These are phyloP conservation scores for Boletus eberwhitei DNA, from an alignment of 768 basidiomycete species.

Conservation along the genomic window DNA sequence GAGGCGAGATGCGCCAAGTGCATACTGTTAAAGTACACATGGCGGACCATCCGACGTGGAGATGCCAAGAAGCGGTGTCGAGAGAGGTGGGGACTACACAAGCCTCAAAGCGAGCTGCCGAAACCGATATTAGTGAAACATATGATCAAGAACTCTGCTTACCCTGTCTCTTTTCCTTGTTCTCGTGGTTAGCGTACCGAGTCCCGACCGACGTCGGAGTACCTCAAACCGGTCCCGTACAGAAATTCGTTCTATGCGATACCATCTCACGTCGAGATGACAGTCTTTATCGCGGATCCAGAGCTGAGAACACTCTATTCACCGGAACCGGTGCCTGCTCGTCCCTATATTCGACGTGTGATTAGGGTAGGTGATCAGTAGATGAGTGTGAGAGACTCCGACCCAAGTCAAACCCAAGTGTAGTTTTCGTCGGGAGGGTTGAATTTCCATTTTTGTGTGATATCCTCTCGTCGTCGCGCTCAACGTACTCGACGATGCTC, in stretches of 20 bases:
- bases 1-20: neutral
- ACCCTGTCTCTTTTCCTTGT: neutral
- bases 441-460: slow-evolving; percentile 4
- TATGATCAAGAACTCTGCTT: neutral
- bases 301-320: slow-evolving; percentile 1
- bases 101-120: slow-evolving; percentile 4
- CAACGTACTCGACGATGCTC: slow-evolving; percentile 42
- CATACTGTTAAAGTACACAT: slow-evolving; percentile 6
- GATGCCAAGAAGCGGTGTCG: slow-evolving; percentile 9
- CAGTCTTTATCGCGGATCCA: slow-evolving; percentile 14
- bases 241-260: slow-evolving; percentile 3
- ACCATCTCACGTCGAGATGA: slow-evolving; percentile 13
- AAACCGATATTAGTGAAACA: slow-evolving; percentile 5
- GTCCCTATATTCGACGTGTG: slow-evolving; percentile 2
- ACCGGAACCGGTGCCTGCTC: slow-evolving; percentile 1
- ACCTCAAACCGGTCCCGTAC: slow-evolving; percentile 15
- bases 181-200: too few relatives aligned
- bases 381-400: slow-evolving; percentile 10
- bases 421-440: neutral
- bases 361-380: neutral
- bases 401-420: neutral
- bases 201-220: neutral
- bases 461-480: neutral
- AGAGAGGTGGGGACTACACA: slow-evolving; percentile 9
- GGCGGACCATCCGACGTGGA: slow-evolving; percentile 15